Evolutionary conservation across 495 filamentous ascomycete species (phyloP), one percentile per base, ranked within the genome.

Genomic region (Tetracladium marchalianum): DNA sequence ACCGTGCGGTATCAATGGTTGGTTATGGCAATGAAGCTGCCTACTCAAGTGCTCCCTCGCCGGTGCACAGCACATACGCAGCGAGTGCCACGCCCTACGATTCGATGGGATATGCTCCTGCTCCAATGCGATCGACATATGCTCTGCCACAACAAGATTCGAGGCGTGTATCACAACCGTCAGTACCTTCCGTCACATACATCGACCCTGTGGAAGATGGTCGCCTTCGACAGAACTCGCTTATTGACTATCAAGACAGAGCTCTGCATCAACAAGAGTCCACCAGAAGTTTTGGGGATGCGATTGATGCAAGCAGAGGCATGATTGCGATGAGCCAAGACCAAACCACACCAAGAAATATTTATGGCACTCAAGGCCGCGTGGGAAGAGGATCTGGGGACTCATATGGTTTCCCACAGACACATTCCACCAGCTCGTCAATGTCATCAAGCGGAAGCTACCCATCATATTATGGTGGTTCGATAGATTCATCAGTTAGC

Each of bases 281-380:
- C 63, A 75, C 81, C 36, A 75, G 80, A 53, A 75, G 73, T 60
- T 85, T 81, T 56, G 77, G 76, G 46, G 87, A 93, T 58, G 85
- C 86, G n/a, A 78, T 95, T 39, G 88, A 94, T 57, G 88, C 88
- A 13, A 81, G 81, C 55, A 78, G 85, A 36, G 88, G 88, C 49
- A 95, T 98, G 87, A 76, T 96, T 17, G 87, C 89, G 8, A 85
- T 96, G 76, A 94, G 88, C 72, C 90, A 97, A 63, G 68, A 85
- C 55, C 22, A 27, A 27, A 82, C 71, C n/a, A 85, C 90, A 6
- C 88, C 90, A 12, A 75, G 89, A 37, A 89, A 88, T 64, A 86
- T 94, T 55, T 95, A 94, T 58, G 87, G 81, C 39, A 71, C 80
- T 50, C 77, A 75, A 48, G 69, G 66, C 18, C 64, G 62, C 44